Base-by-base conservation (phyloP, 2,329 filamentous ascomycete genomes). In the Diaporthe australafricana region DNA sequence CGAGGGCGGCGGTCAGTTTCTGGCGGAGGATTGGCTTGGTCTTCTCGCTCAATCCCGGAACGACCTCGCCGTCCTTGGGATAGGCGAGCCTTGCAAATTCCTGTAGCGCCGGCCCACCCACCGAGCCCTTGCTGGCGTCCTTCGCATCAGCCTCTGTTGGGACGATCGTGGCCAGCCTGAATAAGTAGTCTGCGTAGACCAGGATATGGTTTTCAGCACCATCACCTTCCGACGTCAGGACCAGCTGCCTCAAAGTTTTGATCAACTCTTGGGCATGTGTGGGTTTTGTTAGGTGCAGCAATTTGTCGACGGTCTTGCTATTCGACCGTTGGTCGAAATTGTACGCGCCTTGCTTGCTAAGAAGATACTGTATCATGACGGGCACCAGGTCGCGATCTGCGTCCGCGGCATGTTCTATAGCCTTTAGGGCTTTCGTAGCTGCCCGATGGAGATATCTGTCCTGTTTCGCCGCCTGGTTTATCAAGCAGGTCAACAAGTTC, bases 261-360 rank as follows among this genome's bases (percentile, higher is more conserved):
- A 74, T 73, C 1, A 71, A 48, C 38, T 72, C 48, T 16, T 35
- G 32, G n/a, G 68, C 68, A 38, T 74, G 62, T 20, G 68, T 35
- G 5, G 73, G 63, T 53, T 30, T 65, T 47, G 68, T 87, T 22
- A 85, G 78, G 70, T 83, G 81, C 42, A 90, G 80, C 35, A 87
- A 80, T 35, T 84, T 81, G 45, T 91, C 80, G n/a, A 87, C 81
- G 20, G 81, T 80, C 70, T 89, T 85, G 27, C 91, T 85, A 42
- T 91, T 89, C 25, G 95, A 97, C 71, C 93, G 87, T 74, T 93
- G 91, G 78, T 98, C 96, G 78, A 98, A 96, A 78, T 93, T 94
- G 75, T 94, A 90, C 1, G 88, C 88, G 2, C 94, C 93, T 72
- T 91, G 85, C 65, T 90, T 89, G 47, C 90, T 89, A 53, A 96